Base-by-base conservation (phyloP, 2,329 filamentous ascomycete genomes). In the Rutstroemia sydowiana region DNA sequence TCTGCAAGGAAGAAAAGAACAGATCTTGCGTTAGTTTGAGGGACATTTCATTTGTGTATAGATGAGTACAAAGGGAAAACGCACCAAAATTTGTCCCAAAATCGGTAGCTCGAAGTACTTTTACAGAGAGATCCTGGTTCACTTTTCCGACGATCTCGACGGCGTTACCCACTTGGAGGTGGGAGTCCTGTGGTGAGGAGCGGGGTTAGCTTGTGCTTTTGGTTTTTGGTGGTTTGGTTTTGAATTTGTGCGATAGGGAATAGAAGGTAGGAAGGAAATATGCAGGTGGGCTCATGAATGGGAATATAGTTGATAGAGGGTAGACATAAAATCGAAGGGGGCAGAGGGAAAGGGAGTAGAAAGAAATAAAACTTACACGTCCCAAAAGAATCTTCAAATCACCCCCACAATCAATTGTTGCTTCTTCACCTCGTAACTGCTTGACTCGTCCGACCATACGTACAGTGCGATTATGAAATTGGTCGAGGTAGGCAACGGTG, bases 391-490 rank as follows among this genome's bases (percentile, higher is more conserved):
- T 75, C 0, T 83, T 87, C 23, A 96, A 79, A 20, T 82, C 78
- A 0, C 92, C 92, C 23, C 82, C 85, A 5, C 88, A 85, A 52
- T 95, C 89, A 28, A 97, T 78, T 5, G 82, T 81, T 0, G 90
- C 92, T 46, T 80, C 78, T 48, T 93, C 87, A 59, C 91, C 91
- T 47, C 84, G 84, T 21, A 97, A 75, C 63, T 93, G 84, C 3
- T 81, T 79, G 43, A 97, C 90, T 63, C 86, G 90, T 63, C 93
- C 93, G 5, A 95, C 77, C 51, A 97, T 75, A 62, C 90, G 90
- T 57, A 97, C 87, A 56, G 87, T 87, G 59, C 81, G 78, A 59
- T 76, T 75, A 59, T 83, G 76, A 72, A 91, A 95, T 64, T 77
- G 76, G 66, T 89, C 81, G 53, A 97, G 85, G 70, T 92, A 87